Conservation (phyloP, 2,329 filamentous ascomycete species). For the Aspergillus melleus region DNA sequence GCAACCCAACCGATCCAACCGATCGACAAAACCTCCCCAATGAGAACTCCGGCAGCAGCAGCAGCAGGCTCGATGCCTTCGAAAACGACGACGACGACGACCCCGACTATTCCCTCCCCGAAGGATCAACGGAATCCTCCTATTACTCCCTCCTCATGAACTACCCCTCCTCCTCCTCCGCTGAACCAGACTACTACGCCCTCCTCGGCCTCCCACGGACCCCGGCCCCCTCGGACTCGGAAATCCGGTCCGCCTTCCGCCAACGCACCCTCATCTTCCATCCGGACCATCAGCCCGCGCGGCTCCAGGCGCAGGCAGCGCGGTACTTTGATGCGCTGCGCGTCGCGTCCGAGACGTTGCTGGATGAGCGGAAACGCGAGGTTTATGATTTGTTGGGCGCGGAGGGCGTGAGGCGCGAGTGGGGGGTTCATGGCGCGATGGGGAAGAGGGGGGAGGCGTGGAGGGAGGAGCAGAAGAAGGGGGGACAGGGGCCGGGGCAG, state of each 20-base stretch:
- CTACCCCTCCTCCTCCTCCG: conserved; percentile 24
- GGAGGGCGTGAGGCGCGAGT: conserved; percentile 42
- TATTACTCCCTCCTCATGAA: conserved; percentile 24
- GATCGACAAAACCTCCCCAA: background rate
- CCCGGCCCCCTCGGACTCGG: conserved; percentile 41
- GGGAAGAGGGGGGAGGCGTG: conserved; percentile 29
- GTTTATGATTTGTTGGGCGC: conserved; percentile 46
- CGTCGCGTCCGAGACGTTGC: conserved; percentile 44
- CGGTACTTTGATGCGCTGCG: conserved; percentile 41
- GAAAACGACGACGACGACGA: background rate
- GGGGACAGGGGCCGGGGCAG: background rate
- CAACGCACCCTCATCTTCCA: conserved; percentile 46
- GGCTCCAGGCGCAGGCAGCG: conserved; percentile 38
- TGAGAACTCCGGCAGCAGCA: background rate
- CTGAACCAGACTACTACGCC: conserved; percentile 42
- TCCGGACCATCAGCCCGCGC: conserved; percentile 46
- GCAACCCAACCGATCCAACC: no score
- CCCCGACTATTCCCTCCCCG: background rate
- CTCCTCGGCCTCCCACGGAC: conserved; percentile 40
- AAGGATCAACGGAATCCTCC: conserved; percentile 19
- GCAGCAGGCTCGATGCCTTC: background rate
- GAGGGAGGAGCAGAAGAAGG: conserved; percentile 16
- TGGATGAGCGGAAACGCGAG: conserved; percentile 42
- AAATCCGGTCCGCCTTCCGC: conserved; percentile 47
- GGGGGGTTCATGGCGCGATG: conserved; percentile 34